phyloP scores from a whole-genome alignment of 805 yeast genomes.

The Nakazawaea ishiwadae region DNA sequence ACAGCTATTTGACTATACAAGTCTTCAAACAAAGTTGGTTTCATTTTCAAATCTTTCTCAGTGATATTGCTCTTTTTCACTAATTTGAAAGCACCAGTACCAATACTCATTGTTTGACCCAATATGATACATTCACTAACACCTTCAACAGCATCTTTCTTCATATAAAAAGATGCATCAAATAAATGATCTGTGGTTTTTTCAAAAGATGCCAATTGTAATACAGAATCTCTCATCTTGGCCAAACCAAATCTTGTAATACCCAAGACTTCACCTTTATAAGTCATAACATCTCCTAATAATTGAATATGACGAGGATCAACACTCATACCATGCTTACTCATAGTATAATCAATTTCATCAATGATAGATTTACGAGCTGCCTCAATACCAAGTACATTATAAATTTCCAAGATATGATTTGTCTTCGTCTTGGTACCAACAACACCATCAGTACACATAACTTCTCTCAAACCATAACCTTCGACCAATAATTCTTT shows the following conservation, averaged over 20 bases:
- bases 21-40: constrained; percentile 43
- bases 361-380: constrained; percentile 89
- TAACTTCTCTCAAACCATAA: constrained; percentile 91
- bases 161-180: constrained; percentile 98
- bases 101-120: constrained; percentile 96
- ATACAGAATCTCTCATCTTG: constrained; percentile 96
- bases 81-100: constrained; percentile 94
- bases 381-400: constrained; percentile 95
- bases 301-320: constrained; percentile 99
- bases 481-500: constrained; percentile 96
- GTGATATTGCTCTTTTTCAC: constrained; percentile 52
- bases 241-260: constrained; percentile 97
- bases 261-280: constrained; percentile 97
- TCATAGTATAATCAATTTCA: constrained; percentile 97
- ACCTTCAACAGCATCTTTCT: constrained; percentile 93
- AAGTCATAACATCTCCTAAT: constrained; percentile 97
- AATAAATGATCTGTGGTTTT: constrained; percentile 97
- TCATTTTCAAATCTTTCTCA: constrained; percentile 35
- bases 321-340: constrained; percentile 99
- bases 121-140: constrained; percentile 95
- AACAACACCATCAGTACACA: constrained; percentile 95
- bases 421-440: constrained; percentile 86
- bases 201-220: constrained; percentile 95
- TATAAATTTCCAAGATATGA: constrained; percentile 84
- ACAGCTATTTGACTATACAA: constrained; percentile 22